Base-by-base conservation (phyloP, 1,284 basidiomycete species). In the Ceratobasidium sp. region DNA sequence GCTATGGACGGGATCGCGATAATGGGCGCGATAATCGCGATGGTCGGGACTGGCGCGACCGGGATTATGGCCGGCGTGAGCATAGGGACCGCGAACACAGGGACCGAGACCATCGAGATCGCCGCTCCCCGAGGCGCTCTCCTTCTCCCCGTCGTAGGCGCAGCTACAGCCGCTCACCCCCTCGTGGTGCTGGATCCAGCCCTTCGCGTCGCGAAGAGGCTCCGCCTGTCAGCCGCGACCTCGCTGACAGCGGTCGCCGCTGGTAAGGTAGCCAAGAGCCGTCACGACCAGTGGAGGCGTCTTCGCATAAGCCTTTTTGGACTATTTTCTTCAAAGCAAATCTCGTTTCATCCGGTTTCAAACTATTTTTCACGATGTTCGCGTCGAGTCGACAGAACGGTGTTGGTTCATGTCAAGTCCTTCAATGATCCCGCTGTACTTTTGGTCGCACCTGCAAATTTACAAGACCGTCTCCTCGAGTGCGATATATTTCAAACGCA, bases 111-210 rank as follows among this genome's bases (percentile, higher is more conserved):
- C 86, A 90, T 77, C 92, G 93, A 80, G 90, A 91, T 79, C 87
- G 91, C 80, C 88, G 88, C 33, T 61, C 56, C 26, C 69, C 65
- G 26, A 3, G 82, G 17, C 74, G 75, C 42, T 37, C 58, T 3
- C 60, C 65, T 51, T 71, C 78, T 28, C 78, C 77, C 3, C 68
- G 78, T 35, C 76, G 92, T 73, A 86, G 89, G 82, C 80, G 79
- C 49, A 93, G 91, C 84, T 91, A 93, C 80, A 93, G 92, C 75
- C 88, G 91, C 81, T 93, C 91, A 84, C 93, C 93, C 47, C 91
- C 91, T 75, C 86, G 91, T 33, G 79, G 77, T 81, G 91, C 76
- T 63, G 76, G 76, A 42, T 77, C 76, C 17, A 75, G 74, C 63
- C 74, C 74, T 37, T 37, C 69, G 15, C 69, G 54, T 45, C 67